Evolutionary conservation across 768 basidiomycete genomes (phyloP).

Genomic region (Suillus lakei): DNA sequence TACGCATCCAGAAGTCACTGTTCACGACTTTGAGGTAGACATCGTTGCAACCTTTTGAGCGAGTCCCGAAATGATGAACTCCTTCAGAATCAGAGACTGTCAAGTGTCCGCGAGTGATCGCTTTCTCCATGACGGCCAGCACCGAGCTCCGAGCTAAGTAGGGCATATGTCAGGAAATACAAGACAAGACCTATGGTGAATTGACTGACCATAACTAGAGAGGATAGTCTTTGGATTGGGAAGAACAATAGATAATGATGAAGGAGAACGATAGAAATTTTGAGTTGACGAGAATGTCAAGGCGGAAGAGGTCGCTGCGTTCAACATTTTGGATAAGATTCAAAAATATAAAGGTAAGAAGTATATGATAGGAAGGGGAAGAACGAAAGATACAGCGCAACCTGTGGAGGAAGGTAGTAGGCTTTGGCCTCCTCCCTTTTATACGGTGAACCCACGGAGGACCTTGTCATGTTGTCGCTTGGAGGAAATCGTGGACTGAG

Average conservation of each 20-base stretch:
- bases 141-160: constrained; percentile 61
- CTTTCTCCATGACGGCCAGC: constrained; percentile 59
- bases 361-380: constrained; percentile 1
- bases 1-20: constrained; percentile 70
- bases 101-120: constrained; percentile 61
- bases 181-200: too few relatives aligned
- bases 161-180: constrained; percentile 8
- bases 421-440: constrained; percentile 29
- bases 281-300: constrained; percentile 34
- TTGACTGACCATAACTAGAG: constrained; percentile 29
- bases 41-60: constrained; percentile 63
- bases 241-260: constrained; percentile 34
- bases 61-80: constrained; percentile 60
- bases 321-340: constrained; percentile 28
- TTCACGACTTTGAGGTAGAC: constrained; percentile 61
- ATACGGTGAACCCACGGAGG: constrained; percentile 25
- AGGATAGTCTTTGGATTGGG: constrained; percentile 35
- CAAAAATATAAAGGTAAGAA: neutral
- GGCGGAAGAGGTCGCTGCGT: constrained; percentile 34
- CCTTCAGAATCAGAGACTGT: constrained; percentile 67
- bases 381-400: constrained; percentile 9
- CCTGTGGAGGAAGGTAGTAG: constrained; percentile 19
- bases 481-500: constrained; percentile 12
- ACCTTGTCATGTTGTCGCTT: constrained; percentile 9
- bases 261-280: constrained; percentile 38